Conservation (phyloP, 164 flowering plant species). For the Magnolia sinica region DNA sequence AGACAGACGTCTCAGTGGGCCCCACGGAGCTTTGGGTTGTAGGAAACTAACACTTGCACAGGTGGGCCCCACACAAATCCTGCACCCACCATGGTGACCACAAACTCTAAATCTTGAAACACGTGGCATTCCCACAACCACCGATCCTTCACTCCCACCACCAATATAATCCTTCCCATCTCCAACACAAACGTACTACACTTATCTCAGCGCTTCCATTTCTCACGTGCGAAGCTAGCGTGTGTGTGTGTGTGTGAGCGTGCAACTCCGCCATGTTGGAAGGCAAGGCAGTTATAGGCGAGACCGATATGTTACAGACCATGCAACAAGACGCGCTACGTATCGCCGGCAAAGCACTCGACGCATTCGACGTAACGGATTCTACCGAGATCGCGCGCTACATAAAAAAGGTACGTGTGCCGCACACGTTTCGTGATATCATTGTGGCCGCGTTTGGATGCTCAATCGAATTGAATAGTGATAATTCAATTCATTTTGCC, state of each 20-base stretch:
- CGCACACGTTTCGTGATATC: too few relatives aligned
- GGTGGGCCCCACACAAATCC: background rate
- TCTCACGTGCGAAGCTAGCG: too few relatives aligned
- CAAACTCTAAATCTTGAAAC: background rate
- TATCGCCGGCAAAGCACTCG: constrained; percentile 31
- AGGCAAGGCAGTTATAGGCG: constrained; percentile 32
- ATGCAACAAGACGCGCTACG: constrained; percentile 29
- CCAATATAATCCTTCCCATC: background rate
- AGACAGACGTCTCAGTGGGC: too few relatives aligned
- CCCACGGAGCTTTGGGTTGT: too few relatives aligned
- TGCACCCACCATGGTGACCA: background rate
- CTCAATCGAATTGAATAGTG: too few relatives aligned
- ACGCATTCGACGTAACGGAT: constrained; percentile 27
- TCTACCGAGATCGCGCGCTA: constrained; percentile 43
- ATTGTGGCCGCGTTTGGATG: too few relatives aligned
- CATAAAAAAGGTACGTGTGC: constrained; percentile 58
- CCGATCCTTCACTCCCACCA: background rate
- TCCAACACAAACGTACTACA: background rate
- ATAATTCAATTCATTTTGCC: too few relatives aligned
- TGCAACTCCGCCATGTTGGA: constrained; percentile 21
- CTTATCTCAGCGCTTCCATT: too few relatives aligned
- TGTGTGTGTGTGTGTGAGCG: too few relatives aligned
- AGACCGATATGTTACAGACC: constrained; percentile 33
- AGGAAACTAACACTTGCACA: too few relatives aligned
- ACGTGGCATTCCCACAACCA: background rate